Evolutionary conservation across 768 basidiomycete genomes (phyloP).

Genomic region (Mrakia blollopis): DNA sequence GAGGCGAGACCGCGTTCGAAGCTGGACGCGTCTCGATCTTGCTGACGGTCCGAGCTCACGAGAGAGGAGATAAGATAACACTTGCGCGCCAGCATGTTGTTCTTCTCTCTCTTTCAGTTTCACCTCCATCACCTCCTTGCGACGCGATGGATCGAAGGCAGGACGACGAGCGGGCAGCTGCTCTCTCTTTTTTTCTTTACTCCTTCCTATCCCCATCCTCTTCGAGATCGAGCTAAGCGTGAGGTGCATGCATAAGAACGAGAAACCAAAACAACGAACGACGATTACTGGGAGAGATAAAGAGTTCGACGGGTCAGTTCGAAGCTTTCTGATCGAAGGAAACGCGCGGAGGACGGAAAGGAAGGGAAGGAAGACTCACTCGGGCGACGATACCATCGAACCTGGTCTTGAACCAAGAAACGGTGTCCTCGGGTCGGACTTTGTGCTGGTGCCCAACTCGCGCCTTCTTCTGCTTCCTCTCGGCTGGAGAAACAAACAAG

Average conservation of each 20-base stretch:
- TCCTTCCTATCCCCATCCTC: not conserved
- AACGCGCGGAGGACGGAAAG: too few species aligned
- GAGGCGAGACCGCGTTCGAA: too few species aligned
- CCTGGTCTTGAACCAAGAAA: slow-evolving; percentile 98
- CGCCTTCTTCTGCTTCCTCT: slow-evolving; percentile 81
- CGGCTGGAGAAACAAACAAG: slow-evolving; percentile 44
- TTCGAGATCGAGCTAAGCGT: not conserved
- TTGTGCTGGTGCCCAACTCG: slow-evolving; percentile 82
- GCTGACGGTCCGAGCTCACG: too few species aligned
- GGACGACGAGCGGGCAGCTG: too few species aligned
- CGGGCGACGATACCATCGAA: slow-evolving; percentile 87
- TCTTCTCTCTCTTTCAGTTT: too few species aligned
- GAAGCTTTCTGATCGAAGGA: not conserved
- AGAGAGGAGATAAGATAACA: too few species aligned
- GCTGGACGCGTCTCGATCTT: too few species aligned
- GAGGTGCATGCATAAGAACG: slow-evolving; percentile 14
- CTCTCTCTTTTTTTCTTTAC: not conserved
- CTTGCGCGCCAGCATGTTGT: too few species aligned
- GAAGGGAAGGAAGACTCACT: not conserved
- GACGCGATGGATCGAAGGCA: too few species aligned
- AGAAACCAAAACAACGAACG: not conserved
- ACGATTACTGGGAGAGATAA: not conserved
- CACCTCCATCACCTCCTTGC: too few species aligned
- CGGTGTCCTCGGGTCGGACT: slow-evolving; percentile 91
- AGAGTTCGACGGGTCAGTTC: not conserved